These are phyloP conservation scores for Colletotrichum karsti DNA, from an alignment of 2,329 filamentous ascomycete genomes.

Conservation along the genomic window DNA sequence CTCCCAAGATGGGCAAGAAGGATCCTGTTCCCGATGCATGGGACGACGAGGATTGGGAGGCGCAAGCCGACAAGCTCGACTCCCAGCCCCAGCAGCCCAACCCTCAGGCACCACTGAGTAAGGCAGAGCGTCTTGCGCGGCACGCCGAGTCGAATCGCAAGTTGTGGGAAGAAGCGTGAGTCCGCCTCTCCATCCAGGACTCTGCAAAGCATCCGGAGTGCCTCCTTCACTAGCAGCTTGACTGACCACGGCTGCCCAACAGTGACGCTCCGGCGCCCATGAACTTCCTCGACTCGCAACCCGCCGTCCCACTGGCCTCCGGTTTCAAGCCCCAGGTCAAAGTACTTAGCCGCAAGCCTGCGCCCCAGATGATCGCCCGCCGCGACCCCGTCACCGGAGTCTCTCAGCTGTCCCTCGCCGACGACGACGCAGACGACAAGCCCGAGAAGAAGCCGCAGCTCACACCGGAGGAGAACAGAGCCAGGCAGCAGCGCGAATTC, in stretches of 20 bases:
- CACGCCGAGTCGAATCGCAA: slow-evolving; percentile 86
- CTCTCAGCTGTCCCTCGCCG: slow-evolving; percentile 53
- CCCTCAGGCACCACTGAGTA: slow-evolving; percentile 62
- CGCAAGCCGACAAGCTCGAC: slow-evolving; percentile 70
- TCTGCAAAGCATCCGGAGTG: too few species aligned
- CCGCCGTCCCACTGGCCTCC: slow-evolving; percentile 68
- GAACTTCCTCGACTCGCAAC: slow-evolving; percentile 76
- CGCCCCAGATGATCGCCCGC: slow-evolving; percentile 65
- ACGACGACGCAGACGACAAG: slow-evolving; percentile 72
- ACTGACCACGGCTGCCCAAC: slow-evolving; percentile 9
- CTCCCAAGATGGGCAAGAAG: slow-evolving; percentile 54
- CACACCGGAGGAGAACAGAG: slow-evolving; percentile 79
- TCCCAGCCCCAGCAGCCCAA: slow-evolving; percentile 45
- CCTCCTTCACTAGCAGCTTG: background rate
- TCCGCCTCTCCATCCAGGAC: too few species aligned
- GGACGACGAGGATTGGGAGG: slow-evolving; percentile 91
- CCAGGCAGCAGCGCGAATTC: slow-evolving; percentile 79
- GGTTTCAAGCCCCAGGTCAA: slow-evolving; percentile 86
- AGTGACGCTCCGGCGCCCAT: slow-evolving; percentile 80
- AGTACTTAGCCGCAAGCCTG: slow-evolving; percentile 84
- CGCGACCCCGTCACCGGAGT: slow-evolving; percentile 62
- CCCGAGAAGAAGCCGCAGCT: slow-evolving; percentile 67
- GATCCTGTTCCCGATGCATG: slow-evolving; percentile 77
- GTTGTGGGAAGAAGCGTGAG: slow-evolving; percentile 89
- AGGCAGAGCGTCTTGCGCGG: slow-evolving; percentile 79